phyloP scores from a whole-genome alignment of 2,329 filamentous ascomycete genomes.

The Zalaria obscura region DNA sequence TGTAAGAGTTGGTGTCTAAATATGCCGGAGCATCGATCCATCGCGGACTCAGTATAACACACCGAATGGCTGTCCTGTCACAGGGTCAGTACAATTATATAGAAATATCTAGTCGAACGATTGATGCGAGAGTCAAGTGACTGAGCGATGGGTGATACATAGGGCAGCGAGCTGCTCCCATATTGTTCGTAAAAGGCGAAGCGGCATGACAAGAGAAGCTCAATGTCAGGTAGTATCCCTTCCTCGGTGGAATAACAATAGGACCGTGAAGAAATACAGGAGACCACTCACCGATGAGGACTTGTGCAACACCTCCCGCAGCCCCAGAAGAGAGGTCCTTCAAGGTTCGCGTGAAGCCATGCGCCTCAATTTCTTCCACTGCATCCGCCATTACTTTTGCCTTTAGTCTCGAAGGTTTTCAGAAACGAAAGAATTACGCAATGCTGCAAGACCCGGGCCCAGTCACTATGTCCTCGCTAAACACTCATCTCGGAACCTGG shows the following conservation, averaged over 20 bases:
- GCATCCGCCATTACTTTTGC: constrained; percentile 17
- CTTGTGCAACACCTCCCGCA: constrained; percentile 83
- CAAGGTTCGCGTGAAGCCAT: constrained; percentile 26
- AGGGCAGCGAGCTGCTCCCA: no score
- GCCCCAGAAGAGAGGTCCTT: constrained; percentile 91
- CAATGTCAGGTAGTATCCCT: no score
- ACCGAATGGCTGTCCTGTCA: constrained; percentile 51
- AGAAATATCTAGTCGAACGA: no score
- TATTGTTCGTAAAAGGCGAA: no score
- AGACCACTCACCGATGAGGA: constrained; percentile 62
- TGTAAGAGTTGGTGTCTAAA: not conserved
- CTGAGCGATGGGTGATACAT: no score
- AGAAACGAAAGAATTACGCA: no score
- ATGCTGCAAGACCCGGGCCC: no score
- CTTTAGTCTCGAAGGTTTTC: no score
- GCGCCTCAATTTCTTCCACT: constrained; percentile 23
- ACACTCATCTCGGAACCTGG: not conserved
- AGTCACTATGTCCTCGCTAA: not conserved
- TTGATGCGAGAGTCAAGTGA: no score
- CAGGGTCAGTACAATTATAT: not conserved
- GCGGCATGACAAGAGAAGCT: no score
- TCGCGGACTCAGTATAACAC: constrained; percentile 12
- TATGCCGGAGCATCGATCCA: no score
- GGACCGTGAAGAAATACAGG: not conserved
- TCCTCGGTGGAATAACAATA: not conserved